Base-by-base conservation (phyloP, 1,284 basidiomycete genomes). In the Trametes sp. region DNA sequence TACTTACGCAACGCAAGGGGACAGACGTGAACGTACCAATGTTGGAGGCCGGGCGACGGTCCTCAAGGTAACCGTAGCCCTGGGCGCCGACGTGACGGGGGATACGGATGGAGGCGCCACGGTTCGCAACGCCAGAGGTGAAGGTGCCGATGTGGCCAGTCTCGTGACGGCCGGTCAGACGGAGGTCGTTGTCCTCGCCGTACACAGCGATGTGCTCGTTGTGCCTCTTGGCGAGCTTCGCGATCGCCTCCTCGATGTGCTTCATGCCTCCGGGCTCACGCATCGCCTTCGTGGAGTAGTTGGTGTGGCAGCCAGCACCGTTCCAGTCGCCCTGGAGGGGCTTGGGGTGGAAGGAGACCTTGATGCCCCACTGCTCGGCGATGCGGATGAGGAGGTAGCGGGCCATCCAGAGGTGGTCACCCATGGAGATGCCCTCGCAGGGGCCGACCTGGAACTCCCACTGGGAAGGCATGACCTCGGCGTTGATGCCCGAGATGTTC, bases 391-490 rank as follows among this genome's bases (percentile, higher is more conserved):
- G 89, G 71, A 98, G 91, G 82, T 92, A 98, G 72, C 96, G 93
- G 49, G 96, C 94, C 87, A 98, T 95, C 94, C 94, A 96, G 73
- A 98, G 89, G 81, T 98, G 96, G 81, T 99, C 97, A 73, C 97
- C 97, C 94, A 99, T 98, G 70, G 93, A 87, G 79, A 99, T 98
- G 69, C 97, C 97, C 78, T 93, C 91, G 76, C 97, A 98, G 44
- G 97, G 97, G 65, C 97, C 97, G 72, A 99, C 96, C 81, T 99
- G 98, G 93, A 98, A 99, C 83, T 99, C 97, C 96, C 96, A 98
- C 81, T 99, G 98, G 63, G 96, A 92, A 29, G 98, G 97, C 97
- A 99, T 98, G 72, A 99, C 98, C 83, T 99, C 98, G 69, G 98
- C 98, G 80, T 99, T 99, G 84, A 99, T 98, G 77, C 98, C 98